These are phyloP conservation scores for Planoprotostelium fungivorum DNA, from an alignment of 78 protist species.

Conservation along the genomic window DNA sequence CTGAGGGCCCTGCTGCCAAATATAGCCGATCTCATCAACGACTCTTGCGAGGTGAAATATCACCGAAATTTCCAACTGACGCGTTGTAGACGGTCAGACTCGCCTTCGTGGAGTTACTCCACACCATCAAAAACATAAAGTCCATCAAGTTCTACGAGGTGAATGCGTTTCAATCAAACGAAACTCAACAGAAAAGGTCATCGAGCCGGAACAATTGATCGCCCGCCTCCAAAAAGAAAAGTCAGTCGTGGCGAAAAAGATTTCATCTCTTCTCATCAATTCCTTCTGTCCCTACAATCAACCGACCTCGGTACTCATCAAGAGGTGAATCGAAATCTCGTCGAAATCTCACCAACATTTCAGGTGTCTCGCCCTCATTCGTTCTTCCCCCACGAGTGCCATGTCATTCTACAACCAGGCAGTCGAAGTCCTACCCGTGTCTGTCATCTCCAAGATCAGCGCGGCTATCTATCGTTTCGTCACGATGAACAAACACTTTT, in stretches of 20 bases:
- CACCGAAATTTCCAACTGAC: neutral
- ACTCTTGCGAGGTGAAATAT: slow-evolving; percentile 14
- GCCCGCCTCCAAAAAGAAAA: neutral
- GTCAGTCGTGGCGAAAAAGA: neutral
- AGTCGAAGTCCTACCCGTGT: neutral
- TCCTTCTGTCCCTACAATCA: neutral
- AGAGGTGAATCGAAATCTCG: no score
- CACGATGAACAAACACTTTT: neutral
- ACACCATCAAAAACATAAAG: slow-evolving; percentile 23
- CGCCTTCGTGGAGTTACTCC: slow-evolving; percentile 34
- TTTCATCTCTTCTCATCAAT: neutral
- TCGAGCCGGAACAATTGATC: neutral
- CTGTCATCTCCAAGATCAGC: neutral
- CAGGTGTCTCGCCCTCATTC: neutral
- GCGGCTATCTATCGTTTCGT: neutral
- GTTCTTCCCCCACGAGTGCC: neutral
- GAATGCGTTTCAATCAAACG: neutral
- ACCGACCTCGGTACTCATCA: neutral
- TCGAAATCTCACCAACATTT: no score
- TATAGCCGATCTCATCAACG: slow-evolving; percentile 40
- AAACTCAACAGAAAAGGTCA: neutral
- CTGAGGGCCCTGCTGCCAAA: slow-evolving; percentile 27
- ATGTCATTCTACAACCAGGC: neutral
- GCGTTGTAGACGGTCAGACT: slow-evolving; percentile 34
- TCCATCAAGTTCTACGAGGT: slow-evolving; percentile 42